Evolutionary conservation across 371 early-diverging fungal species (phyloP), one percentile per base, ranked within the genome.

Genomic region (Apophysomyces variabilis): DNA sequence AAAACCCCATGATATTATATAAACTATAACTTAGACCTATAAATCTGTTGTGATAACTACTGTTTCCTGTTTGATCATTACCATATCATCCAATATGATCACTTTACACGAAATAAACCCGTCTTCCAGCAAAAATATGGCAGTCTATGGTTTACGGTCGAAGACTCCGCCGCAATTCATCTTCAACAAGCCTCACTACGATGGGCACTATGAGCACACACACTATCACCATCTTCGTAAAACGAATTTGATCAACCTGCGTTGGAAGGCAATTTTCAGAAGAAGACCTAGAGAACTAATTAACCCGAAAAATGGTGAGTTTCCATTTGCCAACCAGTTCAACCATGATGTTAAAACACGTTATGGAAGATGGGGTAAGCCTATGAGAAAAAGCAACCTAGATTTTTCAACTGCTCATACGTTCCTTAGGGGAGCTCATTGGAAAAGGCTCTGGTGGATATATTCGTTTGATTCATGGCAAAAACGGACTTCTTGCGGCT

Each of bases 391-490:
- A 59, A 41, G 13, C 32, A 38, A 14, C 4, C 21, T 3, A 26
- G 7, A 5, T 43, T 38, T 60, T 14, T 26, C 11, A n/a, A 13
- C 32, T 47, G 9, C n/a, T 37, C 47, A 44, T 37, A 26, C 14
- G 12, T 11, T 16, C 21, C 38, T 32, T 61, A 72, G 73, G 73
- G 8, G 61, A 61, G 1, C 66, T 67, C 56, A 66, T 90, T 7
- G 91, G 91, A 38, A 75, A 81, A 36, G 91, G 90, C 21, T 86
- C 88, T 2, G 90, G 90, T 38, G 91, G 91, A 12, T 85, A 84
- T 0, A 89, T 90, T 21, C 84, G 87, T 8, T 71, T 89, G 26
- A 67, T 82, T 13, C 77, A 73, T 21, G 74, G 83, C 46, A 75
- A 84, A 61, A 68, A 77, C 62, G 85, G 85, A 68, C 76, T 82